phyloP scores from a whole-genome alignment of 306 rosid genomes.

The Corylus heterophylla region DNA sequence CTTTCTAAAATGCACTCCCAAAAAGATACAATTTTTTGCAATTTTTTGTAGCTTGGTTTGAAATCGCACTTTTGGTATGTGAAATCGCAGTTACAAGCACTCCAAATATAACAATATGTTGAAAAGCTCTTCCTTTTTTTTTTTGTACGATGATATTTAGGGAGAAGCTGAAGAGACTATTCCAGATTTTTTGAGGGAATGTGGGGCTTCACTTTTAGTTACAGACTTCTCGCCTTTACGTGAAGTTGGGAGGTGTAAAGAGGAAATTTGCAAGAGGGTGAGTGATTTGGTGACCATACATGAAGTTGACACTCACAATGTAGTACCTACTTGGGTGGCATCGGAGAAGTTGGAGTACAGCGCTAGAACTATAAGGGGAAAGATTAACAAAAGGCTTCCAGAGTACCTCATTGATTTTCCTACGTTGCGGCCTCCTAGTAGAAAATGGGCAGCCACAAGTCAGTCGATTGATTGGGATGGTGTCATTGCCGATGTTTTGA shows the following conservation, averaged over 20 bases:
- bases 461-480: constrained; percentile 60
- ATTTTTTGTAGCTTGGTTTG: too few relatives aligned
- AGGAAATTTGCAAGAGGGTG: constrained; percentile 69
- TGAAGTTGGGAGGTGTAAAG: constrained; percentile 66
- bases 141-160: constrained; percentile 33
- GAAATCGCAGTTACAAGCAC: too few relatives aligned
- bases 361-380: constrained; percentile 79
- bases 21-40: too few relatives aligned
- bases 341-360: constrained; percentile 90
- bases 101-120: not conserved
- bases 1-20: too few relatives aligned
- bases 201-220: constrained; percentile 80
- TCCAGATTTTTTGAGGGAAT: constrained; percentile 67
- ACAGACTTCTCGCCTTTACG: constrained; percentile 85
- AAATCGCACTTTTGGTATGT: too few relatives aligned
- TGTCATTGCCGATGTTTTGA: constrained; percentile 60
- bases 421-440: constrained; percentile 43
- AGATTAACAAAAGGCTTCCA: constrained; percentile 74
- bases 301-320: constrained; percentile 92
- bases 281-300: constrained; percentile 56
- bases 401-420: constrained; percentile 84
- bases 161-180: constrained; percentile 86
- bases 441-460: constrained; percentile 49
- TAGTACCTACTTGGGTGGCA: constrained; percentile 84
- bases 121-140: not conserved